Evolutionary conservation across 1,139 yeast species (phyloP), one percentile per base, ranked within the genome.

Genomic region (Pneumocystis canis): DNA sequence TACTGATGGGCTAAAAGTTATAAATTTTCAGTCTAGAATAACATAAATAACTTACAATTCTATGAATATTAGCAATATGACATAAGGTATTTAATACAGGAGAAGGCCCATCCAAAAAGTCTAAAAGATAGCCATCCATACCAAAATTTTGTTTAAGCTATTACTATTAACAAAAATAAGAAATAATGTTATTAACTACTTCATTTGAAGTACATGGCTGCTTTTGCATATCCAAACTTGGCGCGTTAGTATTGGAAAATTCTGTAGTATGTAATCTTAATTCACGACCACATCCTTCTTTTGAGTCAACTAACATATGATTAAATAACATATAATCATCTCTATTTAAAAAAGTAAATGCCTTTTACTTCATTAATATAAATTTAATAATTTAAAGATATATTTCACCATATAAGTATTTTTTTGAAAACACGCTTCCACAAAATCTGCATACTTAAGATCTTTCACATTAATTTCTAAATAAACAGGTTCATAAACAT

Each of bases 21-120:
- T 47, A 41, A 41, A 41, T 47, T 9, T 25, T 25, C 7, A 11
- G 4, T 11, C 30, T 2, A 25, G 5, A 47, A 14, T 20, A 47
- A 25, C 25, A 47, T 25, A 25, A 47, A 25, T 47, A 47, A 47
- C 54, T 20, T 25, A 47, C 54, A 47, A 87, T 81, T 60, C 76
- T 73, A 66, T 87, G 82, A 32, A 89, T 73, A 58, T 76, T 77
- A 16, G 81, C 76, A 37, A 79, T 78, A 65, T 81, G 84, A 68
- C 86, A 83, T 60, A 92, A 77, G 89, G 87, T 88, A 63, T 80
- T 78, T 60, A 89, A 71, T 0, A 92, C 95, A n/a, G 81, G 80
- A 9, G 73, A 71, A 0, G 96, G 96, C 0, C 96, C 98, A 1
- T 75, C 74, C 1, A 92, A 70, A 66, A 82, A 82, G 69, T 92